Base-by-base conservation (phyloP, 345 rosid species). In the Eucalyptus camaldulensis region DNA sequence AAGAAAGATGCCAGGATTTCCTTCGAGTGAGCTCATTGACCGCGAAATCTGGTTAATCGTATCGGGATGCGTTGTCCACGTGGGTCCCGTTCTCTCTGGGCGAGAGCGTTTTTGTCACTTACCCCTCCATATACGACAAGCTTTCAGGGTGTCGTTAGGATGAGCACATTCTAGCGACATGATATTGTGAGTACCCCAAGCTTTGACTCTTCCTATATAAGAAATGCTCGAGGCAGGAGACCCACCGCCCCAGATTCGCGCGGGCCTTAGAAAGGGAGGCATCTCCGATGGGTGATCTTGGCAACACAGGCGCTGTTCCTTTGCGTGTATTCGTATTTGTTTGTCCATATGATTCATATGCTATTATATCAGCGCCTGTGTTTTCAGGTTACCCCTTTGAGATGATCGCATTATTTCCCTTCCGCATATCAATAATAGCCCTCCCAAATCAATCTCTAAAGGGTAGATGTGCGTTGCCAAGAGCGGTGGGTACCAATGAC, bases 271-370 rank as follows among this genome's bases (percentile, higher is more conserved):
- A 81, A 31, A 40, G 27, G 44, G 86, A 37, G 86, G 27, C 86
- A 44, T 81, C 49, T 47, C 50, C 29, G 29, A 81, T 43, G 86
- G 29, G 86, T 81, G 86, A 81, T 58, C 86, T 47, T 81, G 86
- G 49, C 86, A 37, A 40, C 86, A 81, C 50, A 17, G 86, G 86
- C 45, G 14, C 19, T 37, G 8, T 21, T 7, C 44, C 85, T 31
- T 43, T 43, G 45, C 19, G 7, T 31, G 24, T 76, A 37, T 29
- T 3, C 1, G 24, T 15, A 50, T 50, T 50, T 3, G 8, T 50
- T 0, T n/a, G n/a, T n/a, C n/a, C 21, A 16, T 50, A 15, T 0
- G 21, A 6, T 16, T 50, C 8, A n/a, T n/a, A 1, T 2, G 8
- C 53, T 50, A 50, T 50, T 50, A 50, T 50, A 16, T 50, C 21